Conservation (phyloP, 768 basidiomycete genomes). For the Naganishia kalamii region DNA sequence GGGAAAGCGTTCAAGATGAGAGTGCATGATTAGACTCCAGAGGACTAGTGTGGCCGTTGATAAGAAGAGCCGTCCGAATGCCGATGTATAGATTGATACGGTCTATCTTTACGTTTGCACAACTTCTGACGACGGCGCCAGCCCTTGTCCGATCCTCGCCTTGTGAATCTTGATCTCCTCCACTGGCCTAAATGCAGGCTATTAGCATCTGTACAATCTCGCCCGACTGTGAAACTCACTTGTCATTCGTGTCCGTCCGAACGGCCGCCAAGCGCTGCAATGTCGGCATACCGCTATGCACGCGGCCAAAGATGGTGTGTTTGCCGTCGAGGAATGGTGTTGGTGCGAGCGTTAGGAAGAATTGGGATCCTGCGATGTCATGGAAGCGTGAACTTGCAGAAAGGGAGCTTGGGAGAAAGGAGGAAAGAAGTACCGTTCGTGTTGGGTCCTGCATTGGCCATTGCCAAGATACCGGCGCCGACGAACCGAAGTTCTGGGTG, state of each 20-base stretch:
- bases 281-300: slow-evolving; percentile 83
- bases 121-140: slow-evolving; percentile 14
- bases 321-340: slow-evolving; percentile 49
- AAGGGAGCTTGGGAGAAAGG: neutral
- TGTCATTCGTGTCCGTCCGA: slow-evolving; percentile 77
- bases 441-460: slow-evolving; percentile 50
- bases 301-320: slow-evolving; percentile 63
- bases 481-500: slow-evolving; percentile 86
- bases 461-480: slow-evolving; percentile 78
- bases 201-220: neutral
- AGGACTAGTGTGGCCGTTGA: neutral
- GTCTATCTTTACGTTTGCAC: neutral
- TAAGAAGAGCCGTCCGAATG: neutral
- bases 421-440: slow-evolving; percentile 45
- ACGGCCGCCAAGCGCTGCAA: slow-evolving; percentile 87
- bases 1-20: slow-evolving; percentile 4
- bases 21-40: neutral
- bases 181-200: slow-evolving; percentile 48
- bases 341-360: slow-evolving; percentile 46
- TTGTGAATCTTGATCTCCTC: slow-evolving; percentile 91
- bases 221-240: slow-evolving; percentile 51
- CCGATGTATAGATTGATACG: neutral
- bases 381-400: neutral
- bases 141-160: slow-evolving; percentile 50
- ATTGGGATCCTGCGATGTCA: slow-evolving; percentile 39